These are phyloP conservation scores for Silene vulgaris DNA, from an alignment of 179 eudicot genomes.

Conservation along the genomic window DNA sequence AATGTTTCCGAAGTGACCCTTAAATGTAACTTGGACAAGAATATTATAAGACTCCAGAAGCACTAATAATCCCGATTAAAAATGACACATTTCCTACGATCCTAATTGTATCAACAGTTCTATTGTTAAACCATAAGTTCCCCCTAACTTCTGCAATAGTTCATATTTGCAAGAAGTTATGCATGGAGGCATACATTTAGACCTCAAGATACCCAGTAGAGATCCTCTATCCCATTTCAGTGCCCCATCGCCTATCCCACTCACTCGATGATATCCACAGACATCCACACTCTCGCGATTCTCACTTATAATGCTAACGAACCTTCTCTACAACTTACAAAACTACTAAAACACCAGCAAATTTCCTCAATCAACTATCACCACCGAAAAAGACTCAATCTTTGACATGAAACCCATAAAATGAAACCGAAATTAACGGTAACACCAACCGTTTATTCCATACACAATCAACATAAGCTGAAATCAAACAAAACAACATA, in stretches of 20 bases:
- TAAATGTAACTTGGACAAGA: not conserved
- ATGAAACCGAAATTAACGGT: not conserved
- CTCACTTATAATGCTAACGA: not conserved
- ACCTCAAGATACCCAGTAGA: not conserved
- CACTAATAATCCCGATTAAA: not conserved
- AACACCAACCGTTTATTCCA: not conserved
- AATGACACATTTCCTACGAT: not conserved
- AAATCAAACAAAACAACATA: not conserved
- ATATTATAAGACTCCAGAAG: not conserved
- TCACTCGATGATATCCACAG: not conserved
- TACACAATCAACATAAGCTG: not conserved
- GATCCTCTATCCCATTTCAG: not conserved
- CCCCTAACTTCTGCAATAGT: not conserved
- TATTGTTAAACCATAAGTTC: not conserved
- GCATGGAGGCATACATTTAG: not conserved
- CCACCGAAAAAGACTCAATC: not conserved
- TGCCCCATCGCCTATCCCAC: not conserved
- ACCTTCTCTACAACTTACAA: not conserved
- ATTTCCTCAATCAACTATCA: not conserved
- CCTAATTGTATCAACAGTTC: not conserved
- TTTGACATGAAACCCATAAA: not conserved
- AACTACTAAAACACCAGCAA: not conserved
- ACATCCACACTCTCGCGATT: not conserved
- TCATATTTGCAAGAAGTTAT: not conserved
- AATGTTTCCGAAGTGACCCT: not conserved